Base-by-base conservation (phyloP, 768 basidiomycete genomes). In the Peribolospora kevripleyi region DNA sequence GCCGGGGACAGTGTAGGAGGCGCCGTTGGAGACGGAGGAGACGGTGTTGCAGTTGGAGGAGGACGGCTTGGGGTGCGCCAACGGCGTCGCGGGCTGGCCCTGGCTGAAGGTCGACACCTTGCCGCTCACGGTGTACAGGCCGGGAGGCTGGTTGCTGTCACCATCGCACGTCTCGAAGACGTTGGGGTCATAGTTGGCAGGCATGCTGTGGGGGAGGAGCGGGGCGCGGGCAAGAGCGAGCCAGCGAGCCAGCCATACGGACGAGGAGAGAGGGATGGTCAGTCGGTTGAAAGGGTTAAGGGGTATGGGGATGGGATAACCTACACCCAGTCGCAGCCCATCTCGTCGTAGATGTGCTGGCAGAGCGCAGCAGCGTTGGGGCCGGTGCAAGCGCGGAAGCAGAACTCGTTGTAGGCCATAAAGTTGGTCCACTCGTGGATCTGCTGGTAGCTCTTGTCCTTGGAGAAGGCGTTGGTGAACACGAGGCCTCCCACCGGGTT, bases 391-490 rank as follows among this genome's bases (percentile, higher is more conserved):
- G 57, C 59, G 7, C 64, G 52, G 50, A 66, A 51, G 57, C 62
- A 65, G 62, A 67, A 66, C 50, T 57, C 52, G 57, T 55, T 63
- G 58, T 69, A 52, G 54, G n/a, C 9, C 42, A 54, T 55, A 40
- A 55, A 59, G 10, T 54, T 8, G 41, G 48, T 82, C 84, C 84
- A 85, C 63, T 84, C 78, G 60, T 76, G 72, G 46, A 81, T 69
- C 62, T 82, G 73, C 60, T 74, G 59, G 3, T 75, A 59, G 50
- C 67, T 25, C 42, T 57, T 61, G 45, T 76, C 78, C 14, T 49
- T 52, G 51, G 45, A 38, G 66, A 79, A 82, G n/a, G 77, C 79
- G 57, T 55, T 73, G 25, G 80, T 79, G 65, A 82, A 82, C n/a
- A 84, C 77, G 47, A 82, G 71, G 3, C 76, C 78, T 39, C 79